Evolutionary conservation across 441 rosid species (phyloP).

Genomic region (Theobroma grandiflorum): DNA sequence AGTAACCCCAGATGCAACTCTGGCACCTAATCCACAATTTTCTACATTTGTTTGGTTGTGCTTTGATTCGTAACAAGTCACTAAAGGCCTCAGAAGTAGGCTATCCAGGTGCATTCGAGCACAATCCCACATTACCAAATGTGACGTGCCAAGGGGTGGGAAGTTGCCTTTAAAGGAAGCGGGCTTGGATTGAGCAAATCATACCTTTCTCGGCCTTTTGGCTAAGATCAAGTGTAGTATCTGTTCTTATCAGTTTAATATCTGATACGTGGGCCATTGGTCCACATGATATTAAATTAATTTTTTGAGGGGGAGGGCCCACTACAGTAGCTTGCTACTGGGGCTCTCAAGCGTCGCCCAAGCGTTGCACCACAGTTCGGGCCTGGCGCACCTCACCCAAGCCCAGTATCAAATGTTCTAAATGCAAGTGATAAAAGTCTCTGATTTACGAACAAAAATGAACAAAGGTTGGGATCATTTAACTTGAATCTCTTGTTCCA

Average conservation of each 20-base stretch:
- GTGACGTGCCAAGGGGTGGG: background rate
- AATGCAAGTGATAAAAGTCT: too few species aligned
- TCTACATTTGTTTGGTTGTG: background rate
- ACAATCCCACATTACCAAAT: background rate
- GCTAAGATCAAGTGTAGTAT: slow-evolving; percentile 74
- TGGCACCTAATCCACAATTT: background rate
- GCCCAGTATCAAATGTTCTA: too few species aligned
- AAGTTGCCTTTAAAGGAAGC: background rate
- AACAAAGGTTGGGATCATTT: too few species aligned
- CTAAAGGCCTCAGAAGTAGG: too few species aligned
- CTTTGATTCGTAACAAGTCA: background rate
- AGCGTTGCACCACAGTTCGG: background rate
- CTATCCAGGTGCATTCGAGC: too few species aligned
- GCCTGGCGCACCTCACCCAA: background rate
- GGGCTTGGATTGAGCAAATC: background rate
- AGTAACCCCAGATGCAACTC: background rate
- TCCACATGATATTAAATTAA: slow-evolving; percentile 51
- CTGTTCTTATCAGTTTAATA: slow-evolving; percentile 65
- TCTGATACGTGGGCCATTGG: slow-evolving; percentile 47
- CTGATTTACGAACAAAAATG: too few species aligned
- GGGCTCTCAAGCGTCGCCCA: background rate
- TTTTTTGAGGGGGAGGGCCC: slow-evolving; percentile 8
- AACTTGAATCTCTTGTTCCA: too few species aligned
- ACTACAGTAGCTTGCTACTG: background rate
- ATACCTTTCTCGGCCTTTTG: slow-evolving; percentile 57